Evolutionary conservation across 768 basidiomycete genomes (phyloP).

Genomic region (Mycena polygramma): DNA sequence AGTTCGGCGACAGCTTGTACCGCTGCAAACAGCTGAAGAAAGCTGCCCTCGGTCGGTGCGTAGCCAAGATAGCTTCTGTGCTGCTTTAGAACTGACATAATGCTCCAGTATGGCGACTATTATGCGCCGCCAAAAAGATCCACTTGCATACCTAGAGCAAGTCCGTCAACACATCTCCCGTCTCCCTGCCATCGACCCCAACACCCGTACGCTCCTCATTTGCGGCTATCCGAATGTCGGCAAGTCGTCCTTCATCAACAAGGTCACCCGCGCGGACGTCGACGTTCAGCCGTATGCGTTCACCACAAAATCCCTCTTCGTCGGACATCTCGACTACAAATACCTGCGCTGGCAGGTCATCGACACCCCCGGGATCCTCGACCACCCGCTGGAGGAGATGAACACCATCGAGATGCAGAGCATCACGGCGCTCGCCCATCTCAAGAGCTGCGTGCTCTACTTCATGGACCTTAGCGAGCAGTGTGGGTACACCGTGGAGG

Average conservation of each 20-base stretch:
- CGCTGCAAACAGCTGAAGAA: conserved; percentile 98
- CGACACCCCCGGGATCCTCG: conserved; percentile 97
- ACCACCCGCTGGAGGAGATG: conserved; percentile 99
- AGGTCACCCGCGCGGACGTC: conserved; percentile 98
- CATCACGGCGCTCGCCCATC: conserved; percentile 96
- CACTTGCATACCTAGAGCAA: conserved; percentile 97
- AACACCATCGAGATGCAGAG: conserved; percentile 99
- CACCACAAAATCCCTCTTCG: conserved; percentile 98
- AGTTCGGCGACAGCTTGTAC: conserved; percentile 98
- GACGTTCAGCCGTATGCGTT: conserved; percentile 99
- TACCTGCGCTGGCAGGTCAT: conserved; percentile 99
- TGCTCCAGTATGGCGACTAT: conserved; percentile 93
- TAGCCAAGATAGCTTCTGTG: conserved; percentile 29
- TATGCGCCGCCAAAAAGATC: conserved; percentile 99
- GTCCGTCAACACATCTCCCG: conserved; percentile 99
- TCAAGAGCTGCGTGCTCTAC: conserved; percentile 94
- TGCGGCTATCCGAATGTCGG: conserved; percentile 99
- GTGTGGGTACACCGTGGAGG: conserved; percentile 97
- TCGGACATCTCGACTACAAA: conserved; percentile 99
- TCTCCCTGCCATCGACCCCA: conserved; percentile 98
- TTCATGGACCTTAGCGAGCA: conserved; percentile 99
- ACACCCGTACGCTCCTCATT: conserved; percentile 96
- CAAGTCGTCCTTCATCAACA: conserved; percentile 99
- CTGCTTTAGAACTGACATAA: conserved; percentile 10
- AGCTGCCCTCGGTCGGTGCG: conserved; percentile 95